Conservation (phyloP, 176 grass and related monocot genomes). For the Alloteropsis semialata region DNA sequence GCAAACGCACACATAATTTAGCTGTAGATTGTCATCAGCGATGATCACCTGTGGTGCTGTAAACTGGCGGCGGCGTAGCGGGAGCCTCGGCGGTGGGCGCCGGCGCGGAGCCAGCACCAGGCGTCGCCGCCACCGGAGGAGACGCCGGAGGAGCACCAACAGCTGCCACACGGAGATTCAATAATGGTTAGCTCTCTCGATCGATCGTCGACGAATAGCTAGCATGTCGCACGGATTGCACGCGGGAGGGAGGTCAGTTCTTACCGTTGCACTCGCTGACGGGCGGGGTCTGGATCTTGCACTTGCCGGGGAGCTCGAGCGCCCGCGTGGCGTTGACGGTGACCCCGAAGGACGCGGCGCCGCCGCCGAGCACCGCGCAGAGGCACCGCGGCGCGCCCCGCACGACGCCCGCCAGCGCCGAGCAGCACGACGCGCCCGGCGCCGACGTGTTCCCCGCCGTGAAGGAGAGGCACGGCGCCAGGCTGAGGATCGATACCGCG, state of each 20-base stretch:
- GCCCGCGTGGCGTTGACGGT: neutral
- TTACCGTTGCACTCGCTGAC: neutral
- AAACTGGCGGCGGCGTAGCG: neutral
- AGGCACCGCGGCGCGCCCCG: neutral
- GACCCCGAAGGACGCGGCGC: neutral
- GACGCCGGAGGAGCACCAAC: neutral
- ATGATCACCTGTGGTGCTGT: neutral
- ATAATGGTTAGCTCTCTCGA: neutral
- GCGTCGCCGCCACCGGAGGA: neutral
- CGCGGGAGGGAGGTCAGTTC: neutral
- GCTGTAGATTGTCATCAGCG: neutral
- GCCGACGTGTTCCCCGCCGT: neutral
- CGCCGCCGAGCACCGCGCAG: slow-evolving; percentile 7
- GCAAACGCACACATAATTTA: neutral
- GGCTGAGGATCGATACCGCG: neutral
- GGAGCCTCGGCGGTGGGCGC: neutral
- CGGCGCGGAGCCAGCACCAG: neutral
- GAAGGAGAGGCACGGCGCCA: slow-evolving; percentile 7
- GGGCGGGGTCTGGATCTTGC: neutral
- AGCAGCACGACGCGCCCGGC: neutral
- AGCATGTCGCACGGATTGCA: neutral
- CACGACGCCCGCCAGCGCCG: neutral
- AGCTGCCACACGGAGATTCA: neutral
- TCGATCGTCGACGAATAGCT: neutral
- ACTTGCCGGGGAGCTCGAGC: neutral